A percentile compares a stretch with the other conserved stretches of the same genome.
phyloP scores from a whole-genome alignment of 148 eudicot species.

The Rhododendron griersonianum region DNA sequence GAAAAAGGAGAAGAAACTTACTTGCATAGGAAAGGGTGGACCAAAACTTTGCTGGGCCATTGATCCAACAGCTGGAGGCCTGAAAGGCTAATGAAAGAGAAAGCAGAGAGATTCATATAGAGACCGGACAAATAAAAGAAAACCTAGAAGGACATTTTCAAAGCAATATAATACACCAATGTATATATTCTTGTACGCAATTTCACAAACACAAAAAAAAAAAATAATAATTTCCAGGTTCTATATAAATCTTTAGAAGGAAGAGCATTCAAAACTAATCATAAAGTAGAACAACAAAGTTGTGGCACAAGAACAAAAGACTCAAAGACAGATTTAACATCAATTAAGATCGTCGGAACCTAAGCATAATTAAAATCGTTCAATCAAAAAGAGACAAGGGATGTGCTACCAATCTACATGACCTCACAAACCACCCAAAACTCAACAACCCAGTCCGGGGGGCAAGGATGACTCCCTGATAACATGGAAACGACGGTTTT shows the following conservation, averaged over 20 bases:
- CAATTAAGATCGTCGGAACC: neutral
- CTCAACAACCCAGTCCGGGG: neutral
- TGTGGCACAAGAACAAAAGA: neutral
- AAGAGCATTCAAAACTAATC: neutral
- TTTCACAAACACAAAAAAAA: neutral
- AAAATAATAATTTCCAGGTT: too few relatives aligned
- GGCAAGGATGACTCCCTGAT: neutral
- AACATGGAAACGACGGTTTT: neutral
- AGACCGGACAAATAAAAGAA: neutral
- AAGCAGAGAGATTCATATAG: neutral
- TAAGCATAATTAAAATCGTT: neutral
- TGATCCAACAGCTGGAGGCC: slow-evolving; percentile 50
- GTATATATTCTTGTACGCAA: neutral
- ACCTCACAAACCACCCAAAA: neutral
- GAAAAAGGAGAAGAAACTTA: slow-evolving; percentile 18
- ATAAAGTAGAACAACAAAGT: neutral
- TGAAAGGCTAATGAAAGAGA: slow-evolving; percentile 26
- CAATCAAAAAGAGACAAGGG: neutral
- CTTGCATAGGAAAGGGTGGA: slow-evolving; percentile 65
- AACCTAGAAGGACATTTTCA: neutral
- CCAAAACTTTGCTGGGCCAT: slow-evolving; percentile 69
- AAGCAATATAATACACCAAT: neutral
- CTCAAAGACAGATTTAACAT: neutral
- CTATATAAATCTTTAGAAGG: neutral
- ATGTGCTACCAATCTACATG: neutral